A percentile compares a stretch with the other conserved stretches of the same genome.
phyloP scores from a whole-genome alignment of 345 rosid genomes.

The Triadica sebifera region DNA sequence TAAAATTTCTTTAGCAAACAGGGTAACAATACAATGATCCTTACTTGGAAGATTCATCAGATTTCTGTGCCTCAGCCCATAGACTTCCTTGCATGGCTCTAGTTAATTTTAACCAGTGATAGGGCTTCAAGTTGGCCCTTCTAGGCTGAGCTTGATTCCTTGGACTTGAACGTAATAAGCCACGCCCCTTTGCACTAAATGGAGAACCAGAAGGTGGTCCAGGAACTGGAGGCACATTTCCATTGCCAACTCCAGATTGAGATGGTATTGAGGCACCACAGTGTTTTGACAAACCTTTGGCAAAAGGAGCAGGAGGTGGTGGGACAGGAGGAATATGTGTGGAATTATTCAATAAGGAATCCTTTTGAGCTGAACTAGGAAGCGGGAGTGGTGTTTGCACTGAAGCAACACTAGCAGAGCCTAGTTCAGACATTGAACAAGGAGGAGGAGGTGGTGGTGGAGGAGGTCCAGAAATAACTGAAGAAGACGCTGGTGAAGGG shows the following conservation, averaged over 20 bases:
- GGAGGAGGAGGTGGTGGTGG: constrained; percentile 37
- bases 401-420: constrained; percentile 20
- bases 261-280: constrained; percentile 27
- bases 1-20: constrained; percentile 4
- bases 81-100: constrained; percentile 85
- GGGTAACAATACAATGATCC: constrained; percentile 13
- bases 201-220: constrained; percentile 48
- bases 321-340: constrained; percentile 44
- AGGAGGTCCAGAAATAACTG: constrained; percentile 31
- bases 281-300: constrained; percentile 32
- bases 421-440: constrained; percentile 23
- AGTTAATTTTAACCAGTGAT: constrained; percentile 86
- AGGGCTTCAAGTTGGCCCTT: constrained; percentile 72
- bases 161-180: constrained; percentile 39
- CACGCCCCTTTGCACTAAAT: constrained; percentile 50
- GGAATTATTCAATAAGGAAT: constrained; percentile 18
- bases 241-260: constrained; percentile 36
- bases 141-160: constrained; percentile 51
- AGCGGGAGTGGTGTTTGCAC: constrained; percentile 35
- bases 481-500: constrained; percentile 57
- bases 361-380: constrained; percentile 25
- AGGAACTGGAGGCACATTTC: constrained; percentile 63
- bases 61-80: constrained; percentile 81
- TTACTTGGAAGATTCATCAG: constrained; percentile 71
- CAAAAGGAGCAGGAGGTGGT: constrained; percentile 57